phyloP scores from a whole-genome alignment of 805 yeast genomes.

The Candida corydali region DNA sequence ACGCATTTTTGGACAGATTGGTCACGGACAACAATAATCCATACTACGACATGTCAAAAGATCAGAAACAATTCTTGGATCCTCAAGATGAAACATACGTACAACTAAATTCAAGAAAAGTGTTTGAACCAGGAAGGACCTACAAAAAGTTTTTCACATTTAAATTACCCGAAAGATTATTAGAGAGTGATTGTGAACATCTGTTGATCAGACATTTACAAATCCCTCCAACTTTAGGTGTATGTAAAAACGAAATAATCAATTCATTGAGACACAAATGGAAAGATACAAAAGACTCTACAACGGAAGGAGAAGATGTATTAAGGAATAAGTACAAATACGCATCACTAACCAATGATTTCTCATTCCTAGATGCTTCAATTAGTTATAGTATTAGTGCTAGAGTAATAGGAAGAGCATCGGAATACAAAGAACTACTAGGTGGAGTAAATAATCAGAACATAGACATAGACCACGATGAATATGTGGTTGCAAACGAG shows the following conservation, averaged over 20 bases:
- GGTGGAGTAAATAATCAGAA: constrained; percentile 7
- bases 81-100: constrained; percentile 28
- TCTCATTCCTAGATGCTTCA: constrained; percentile 24
- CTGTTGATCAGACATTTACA: constrained; percentile 33
- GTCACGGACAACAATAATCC: constrained; percentile 29
- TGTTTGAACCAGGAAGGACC: constrained; percentile 25
- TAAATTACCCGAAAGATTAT: constrained; percentile 31
- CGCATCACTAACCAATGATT: constrained; percentile 23
- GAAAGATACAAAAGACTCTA: constrained; percentile 12
- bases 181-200: constrained; percentile 34
- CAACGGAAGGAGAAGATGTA: background rate
- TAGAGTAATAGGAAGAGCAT: constrained; percentile 33
- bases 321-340: constrained; percentile 8
- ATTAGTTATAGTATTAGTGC: constrained; percentile 33
- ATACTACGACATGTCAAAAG: constrained; percentile 6
- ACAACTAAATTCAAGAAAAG: constrained; percentile 20
- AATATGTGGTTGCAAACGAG: constrained; percentile 29
- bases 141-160: constrained; percentile 40
- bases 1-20: constrained; percentile 28
- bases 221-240: constrained; percentile 33
- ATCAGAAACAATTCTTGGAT: constrained; percentile 16
- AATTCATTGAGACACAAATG: constrained; percentile 22
- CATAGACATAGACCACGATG: constrained; percentile 15
- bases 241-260: constrained; percentile 26
- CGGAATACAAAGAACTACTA: constrained; percentile 21